A percentile compares a stretch with the other conserved stretches of the same genome.
phyloP scores from a whole-genome alignment of 2,329 filamentous ascomycete species.

The Xylaria polymorpha region DNA sequence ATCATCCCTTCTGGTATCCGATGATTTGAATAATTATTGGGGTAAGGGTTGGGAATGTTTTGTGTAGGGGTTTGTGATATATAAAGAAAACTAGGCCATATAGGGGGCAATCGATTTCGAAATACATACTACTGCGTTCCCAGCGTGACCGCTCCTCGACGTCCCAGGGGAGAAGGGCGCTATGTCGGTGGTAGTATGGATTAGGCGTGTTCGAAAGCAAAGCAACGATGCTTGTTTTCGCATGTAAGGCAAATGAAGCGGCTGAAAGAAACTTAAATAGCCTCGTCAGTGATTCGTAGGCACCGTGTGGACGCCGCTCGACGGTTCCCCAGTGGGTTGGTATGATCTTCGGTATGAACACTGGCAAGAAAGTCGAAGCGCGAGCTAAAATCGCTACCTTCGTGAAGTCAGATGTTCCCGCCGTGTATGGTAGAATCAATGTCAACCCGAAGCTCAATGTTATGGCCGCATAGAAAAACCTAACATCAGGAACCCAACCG shows the following conservation, averaged over 20 bases:
- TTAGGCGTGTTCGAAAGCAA: constrained; percentile 61
- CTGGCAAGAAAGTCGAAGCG: constrained; percentile 57
- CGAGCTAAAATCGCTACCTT: constrained; percentile 51
- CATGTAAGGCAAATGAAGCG: constrained; percentile 58
- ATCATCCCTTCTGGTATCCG: background rate
- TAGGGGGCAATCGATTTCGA: background rate
- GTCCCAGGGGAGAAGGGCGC: constrained; percentile 59
- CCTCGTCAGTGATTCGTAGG: constrained; percentile 56
- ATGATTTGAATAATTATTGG: background rate
- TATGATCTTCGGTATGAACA: constrained; percentile 60
- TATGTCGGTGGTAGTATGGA: constrained; percentile 62
- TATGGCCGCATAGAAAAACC: constrained; percentile 52
- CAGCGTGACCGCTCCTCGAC: constrained; percentile 56
- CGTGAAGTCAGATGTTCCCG: constrained; percentile 56
- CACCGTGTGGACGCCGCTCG: constrained; percentile 54
- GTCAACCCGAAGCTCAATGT: constrained; percentile 52
- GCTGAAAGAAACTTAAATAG: constrained; percentile 62
- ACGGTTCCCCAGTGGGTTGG: constrained; percentile 62
- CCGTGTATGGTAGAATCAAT: constrained; percentile 55
- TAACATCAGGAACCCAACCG: constrained; percentile 57
- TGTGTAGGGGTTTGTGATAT: background rate
- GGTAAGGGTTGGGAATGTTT: background rate
- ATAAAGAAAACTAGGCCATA: background rate
- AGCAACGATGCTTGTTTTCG: constrained; percentile 56
- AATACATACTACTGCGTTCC: constrained; percentile 54